These are phyloP conservation scores for Candida andamanensis DNA, from an alignment of 805 yeast genomes.

Conservation along the genomic window DNA sequence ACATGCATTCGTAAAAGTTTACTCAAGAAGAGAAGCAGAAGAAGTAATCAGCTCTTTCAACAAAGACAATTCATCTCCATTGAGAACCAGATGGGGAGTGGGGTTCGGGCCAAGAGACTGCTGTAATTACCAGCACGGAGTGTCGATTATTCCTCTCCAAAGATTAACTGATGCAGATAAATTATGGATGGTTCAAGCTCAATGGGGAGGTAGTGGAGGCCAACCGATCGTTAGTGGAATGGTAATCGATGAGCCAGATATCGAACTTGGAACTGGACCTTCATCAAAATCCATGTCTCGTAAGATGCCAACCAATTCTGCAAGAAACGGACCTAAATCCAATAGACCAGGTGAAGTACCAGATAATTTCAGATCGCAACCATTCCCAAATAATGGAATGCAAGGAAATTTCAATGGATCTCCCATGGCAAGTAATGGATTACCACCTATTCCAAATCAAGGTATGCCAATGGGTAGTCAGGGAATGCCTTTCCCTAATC, in stretches of 20 bases:
- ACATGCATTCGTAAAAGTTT: slow-evolving; percentile 94
- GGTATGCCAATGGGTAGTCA: background rate
- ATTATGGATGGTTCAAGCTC: slow-evolving; percentile 83
- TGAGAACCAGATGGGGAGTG: slow-evolving; percentile 97
- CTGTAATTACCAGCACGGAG: slow-evolving; percentile 89
- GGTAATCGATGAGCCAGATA: slow-evolving; percentile 95
- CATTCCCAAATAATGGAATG: slow-evolving; percentile 15
- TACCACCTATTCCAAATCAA: background rate
- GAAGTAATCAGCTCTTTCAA: slow-evolving; percentile 68
- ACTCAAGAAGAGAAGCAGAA: slow-evolving; percentile 89
- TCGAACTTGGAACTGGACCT: slow-evolving; percentile 91
- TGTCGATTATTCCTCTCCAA: slow-evolving; percentile 78
- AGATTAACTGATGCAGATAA: slow-evolving; percentile 92
- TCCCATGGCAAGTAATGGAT: background rate
- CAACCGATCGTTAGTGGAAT: slow-evolving; percentile 71
- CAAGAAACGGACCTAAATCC: slow-evolving; percentile 81
- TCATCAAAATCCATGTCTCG: slow-evolving; percentile 87
- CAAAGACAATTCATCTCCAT: slow-evolving; percentile 54
- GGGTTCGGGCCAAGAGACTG: slow-evolving; percentile 99
- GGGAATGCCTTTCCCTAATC: slow-evolving; percentile 5
- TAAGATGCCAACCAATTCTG: slow-evolving; percentile 88
- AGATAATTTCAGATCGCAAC: background rate
- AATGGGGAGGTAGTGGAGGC: slow-evolving; percentile 98
- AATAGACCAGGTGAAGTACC: slow-evolving; percentile 52
- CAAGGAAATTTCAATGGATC: slow-evolving; percentile 37